These are phyloP conservation scores for Avena sativa DNA, from an alignment of 176 grass and related monocot genomes.

Conservation along the genomic window DNA sequence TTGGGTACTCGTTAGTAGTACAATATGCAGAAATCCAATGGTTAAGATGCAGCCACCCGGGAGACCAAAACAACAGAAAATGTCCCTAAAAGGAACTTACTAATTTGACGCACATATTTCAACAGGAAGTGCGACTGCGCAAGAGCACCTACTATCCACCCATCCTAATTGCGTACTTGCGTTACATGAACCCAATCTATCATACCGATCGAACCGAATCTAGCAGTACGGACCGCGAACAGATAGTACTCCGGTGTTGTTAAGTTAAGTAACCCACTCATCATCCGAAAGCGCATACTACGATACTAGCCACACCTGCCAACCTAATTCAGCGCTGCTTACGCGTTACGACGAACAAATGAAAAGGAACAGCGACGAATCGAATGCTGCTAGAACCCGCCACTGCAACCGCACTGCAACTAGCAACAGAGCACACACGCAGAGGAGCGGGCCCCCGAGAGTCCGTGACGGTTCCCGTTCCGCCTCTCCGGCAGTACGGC, in stretches of 20 bases:
- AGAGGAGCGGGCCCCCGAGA: not conserved
- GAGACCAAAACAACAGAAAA: not conserved
- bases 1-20: not conserved
- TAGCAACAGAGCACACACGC: not conserved
- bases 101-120: not conserved
- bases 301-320: not conserved
- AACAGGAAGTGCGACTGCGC: not conserved
- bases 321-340: not conserved
- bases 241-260: not conserved
- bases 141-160: not conserved
- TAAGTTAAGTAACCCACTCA: not conserved
- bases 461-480: too few species aligned
- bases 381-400: not conserved
- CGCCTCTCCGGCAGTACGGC: not conserved
- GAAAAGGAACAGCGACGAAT: not conserved
- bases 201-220: slow-evolving; percentile 1
- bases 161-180: not conserved
- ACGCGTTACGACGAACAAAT: not conserved
- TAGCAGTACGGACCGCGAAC: not conserved
- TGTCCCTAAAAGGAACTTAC: not conserved
- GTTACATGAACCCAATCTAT: not conserved
- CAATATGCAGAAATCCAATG: not conserved
- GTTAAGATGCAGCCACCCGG: not conserved
- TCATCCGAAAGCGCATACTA: not conserved
- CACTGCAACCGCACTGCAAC: not conserved